Evolutionary conservation across 139 green algal genomes (phyloP).

Genomic region (Tetraselmis striata): DNA sequence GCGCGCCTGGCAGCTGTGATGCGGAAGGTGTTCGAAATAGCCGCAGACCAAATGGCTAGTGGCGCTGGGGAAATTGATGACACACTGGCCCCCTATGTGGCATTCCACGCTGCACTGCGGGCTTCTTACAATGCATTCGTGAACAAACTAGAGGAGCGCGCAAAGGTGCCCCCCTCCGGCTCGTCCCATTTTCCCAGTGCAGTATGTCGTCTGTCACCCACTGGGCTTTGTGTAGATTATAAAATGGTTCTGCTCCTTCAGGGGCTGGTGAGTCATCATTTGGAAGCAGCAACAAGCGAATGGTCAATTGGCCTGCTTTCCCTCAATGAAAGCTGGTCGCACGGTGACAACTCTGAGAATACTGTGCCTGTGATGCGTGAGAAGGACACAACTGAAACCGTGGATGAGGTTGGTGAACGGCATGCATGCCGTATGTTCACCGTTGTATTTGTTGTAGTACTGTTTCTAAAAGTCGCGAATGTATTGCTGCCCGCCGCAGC

Average conservation of each 20-base stretch:
- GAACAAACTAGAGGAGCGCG: constrained; percentile 45
- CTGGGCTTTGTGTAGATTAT: no score
- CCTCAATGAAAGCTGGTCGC: neutral
- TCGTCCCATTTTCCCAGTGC: neutral
- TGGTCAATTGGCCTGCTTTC: constrained; percentile 39
- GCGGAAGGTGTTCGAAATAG: constrained; percentile 58
- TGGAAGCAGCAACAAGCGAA: constrained; percentile 61
- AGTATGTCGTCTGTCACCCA: no score
- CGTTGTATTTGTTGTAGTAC: no score
- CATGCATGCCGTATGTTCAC: no score
- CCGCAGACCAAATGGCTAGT: constrained; percentile 27
- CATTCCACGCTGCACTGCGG: constrained; percentile 70
- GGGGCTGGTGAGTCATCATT: constrained; percentile 61
- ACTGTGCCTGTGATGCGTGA: neutral
- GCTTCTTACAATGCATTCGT: constrained; percentile 64
- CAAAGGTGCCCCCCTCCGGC: no score
- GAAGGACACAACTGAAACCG: constrained; percentile 18
- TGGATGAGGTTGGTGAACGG: no score
- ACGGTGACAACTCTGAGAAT: neutral
- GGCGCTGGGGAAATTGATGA: constrained; percentile 38
- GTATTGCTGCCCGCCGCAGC: no score
- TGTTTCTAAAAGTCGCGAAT: no score
- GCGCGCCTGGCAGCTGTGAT: constrained; percentile 64
- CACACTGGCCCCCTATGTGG: constrained; percentile 56
- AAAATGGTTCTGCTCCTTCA: no score